Evolutionary conservation across 495 filamentous ascomycete genomes (phyloP), one percentile per base, ranked within the genome.

Genomic region (Astrothelium subdiscretum): DNA sequence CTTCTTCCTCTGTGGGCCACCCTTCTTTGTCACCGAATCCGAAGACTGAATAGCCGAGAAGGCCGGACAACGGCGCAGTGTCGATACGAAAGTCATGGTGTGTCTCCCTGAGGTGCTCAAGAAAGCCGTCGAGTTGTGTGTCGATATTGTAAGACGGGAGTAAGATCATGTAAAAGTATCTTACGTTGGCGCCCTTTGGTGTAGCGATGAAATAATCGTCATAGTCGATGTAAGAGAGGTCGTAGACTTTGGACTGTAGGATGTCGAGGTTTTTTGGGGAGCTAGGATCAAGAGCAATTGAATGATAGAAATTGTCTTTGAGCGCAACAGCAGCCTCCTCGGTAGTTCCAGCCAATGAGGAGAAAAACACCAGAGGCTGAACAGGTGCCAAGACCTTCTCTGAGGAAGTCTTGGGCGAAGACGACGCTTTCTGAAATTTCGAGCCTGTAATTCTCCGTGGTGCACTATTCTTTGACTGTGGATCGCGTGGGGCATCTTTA

Each of bases 71-170:
- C 0, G 94, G 87, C 1, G 88, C 86, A 0, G 91, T 96, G 71
- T 96, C 91, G 63, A 97, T 94, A 22, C 92, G 85, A 75, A 97
- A 97, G 72, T 97, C 92, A 74, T 97, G 80, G 68, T 97, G 92
- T 0, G 91, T 97, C 68, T 97, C 92, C 67, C 85, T 78, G 13
- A 97, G 73, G 72, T 97, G 90, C 58, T 85, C 81, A 15, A 97
- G 74, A 70, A 97, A 90, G 20, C 79, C 88, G 70, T 88, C 85
- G 64, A 94, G 82, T 18, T 92, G 83, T 31, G 87, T 92, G 68
- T 96, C 91, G 63, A 96, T 95, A 70, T 97, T 91, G 74, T 96
- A 97, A 35, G 85, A 87, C 2, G 92, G 94, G 13, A 95, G 68
- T 57, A 97, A 71, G 29, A 97, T 71, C 32, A 95, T 79, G 70